Percentiles rank a stretch among this genome's conserved stretches.
Evolutionary conservation across 2,329 filamentous ascomycete species (phyloP).

Genomic region (Arthroderma uncinatum): DNA sequence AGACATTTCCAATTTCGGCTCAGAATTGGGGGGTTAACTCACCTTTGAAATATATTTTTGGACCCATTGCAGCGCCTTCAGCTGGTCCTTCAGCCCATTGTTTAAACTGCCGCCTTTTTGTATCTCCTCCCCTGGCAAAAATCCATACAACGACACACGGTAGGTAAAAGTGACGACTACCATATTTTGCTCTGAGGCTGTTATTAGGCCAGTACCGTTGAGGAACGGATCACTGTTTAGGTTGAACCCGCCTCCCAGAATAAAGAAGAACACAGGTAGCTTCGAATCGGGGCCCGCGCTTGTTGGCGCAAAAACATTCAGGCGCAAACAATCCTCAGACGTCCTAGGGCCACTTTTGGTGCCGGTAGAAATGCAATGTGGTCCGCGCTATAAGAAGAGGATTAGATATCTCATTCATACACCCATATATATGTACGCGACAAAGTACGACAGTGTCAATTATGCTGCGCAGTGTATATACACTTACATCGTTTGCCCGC

Average conservation of each 20-base stretch:
- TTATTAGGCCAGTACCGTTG: conserved; percentile 51
- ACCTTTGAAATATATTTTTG: conserved; percentile 49
- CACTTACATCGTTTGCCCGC: conserved; percentile 45
- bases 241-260: conserved; percentile 54
- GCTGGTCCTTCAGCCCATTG: conserved; percentile 59
- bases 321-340: conserved; percentile 33
- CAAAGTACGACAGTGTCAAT: neutral
- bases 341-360: conserved; percentile 47
- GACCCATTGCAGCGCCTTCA: conserved; percentile 59
- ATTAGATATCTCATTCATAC: neutral
- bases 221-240: conserved; percentile 48
- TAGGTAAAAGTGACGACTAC: conserved; percentile 66
- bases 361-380: conserved; percentile 55
- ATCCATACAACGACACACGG: conserved; percentile 62
- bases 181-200: conserved; percentile 48
- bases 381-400: conserved; percentile 25
- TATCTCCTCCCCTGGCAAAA: conserved; percentile 51
- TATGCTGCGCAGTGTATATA: neutral
- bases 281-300: conserved; percentile 30
- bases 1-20: neutral
- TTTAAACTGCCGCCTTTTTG: conserved; percentile 46
- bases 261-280: conserved; percentile 54
- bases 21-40: conserved; percentile 8
- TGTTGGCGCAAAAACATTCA: conserved; percentile 33
- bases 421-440: neutral